These are phyloP conservation scores for Euryodendron excelsum DNA, from an alignment of 148 eudicot species.

Conservation along the genomic window DNA sequence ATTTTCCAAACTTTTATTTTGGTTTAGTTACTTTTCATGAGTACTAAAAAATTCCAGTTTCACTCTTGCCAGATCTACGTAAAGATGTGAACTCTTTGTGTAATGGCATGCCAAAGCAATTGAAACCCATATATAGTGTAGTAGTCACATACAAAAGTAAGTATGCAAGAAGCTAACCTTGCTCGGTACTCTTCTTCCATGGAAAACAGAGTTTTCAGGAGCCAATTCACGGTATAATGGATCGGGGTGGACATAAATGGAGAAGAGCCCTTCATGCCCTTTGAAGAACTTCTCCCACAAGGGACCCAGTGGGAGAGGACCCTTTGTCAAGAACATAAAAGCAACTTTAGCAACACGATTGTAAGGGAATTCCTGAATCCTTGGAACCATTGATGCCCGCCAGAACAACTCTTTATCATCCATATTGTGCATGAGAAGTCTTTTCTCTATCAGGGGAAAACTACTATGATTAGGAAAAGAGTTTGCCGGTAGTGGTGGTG, in stretches of 20 bases:
- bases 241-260: neutral
- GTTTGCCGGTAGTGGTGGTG: neutral
- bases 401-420: conserved; percentile 1
- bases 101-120: too few species aligned
- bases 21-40: too few species aligned
- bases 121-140: too few species aligned
- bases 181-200: neutral
- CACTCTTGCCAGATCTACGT: too few species aligned
- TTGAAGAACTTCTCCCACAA: conserved; percentile 7
- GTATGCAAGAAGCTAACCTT: neutral
- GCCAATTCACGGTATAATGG: neutral
- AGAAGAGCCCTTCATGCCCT: neutral
- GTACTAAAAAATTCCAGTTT: too few species aligned
- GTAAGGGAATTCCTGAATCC: neutral
- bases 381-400: neutral
- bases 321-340: conserved; percentile 12
- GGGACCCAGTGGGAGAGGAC: neutral
- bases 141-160: too few species aligned
- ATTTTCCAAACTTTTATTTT: too few species aligned
- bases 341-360: neutral
- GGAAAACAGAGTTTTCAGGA: neutral
- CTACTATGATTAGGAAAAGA: too few species aligned
- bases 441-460: too few species aligned
- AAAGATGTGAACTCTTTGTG: too few species aligned
- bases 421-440: neutral